Conservation (phyloP, 148 eudicot genomes). For the Arctostaphylos glauca region DNA sequence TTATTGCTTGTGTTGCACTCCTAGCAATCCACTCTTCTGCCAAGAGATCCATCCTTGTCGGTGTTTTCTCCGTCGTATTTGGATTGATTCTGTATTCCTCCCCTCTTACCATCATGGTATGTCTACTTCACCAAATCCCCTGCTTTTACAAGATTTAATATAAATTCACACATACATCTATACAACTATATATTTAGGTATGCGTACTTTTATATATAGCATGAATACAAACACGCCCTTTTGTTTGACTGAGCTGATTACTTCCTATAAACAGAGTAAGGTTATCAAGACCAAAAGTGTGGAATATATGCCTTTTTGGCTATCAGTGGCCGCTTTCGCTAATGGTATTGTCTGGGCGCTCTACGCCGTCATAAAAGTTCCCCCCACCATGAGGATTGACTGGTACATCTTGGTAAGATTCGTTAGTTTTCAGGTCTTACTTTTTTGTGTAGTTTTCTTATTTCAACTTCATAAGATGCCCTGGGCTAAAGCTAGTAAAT, state of each 20-base stretch:
- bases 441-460: not conserved
- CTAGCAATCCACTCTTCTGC: constrained; percentile 5
- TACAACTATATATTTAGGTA: no score
- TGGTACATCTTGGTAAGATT: constrained; percentile 34
- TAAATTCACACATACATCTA: no score
- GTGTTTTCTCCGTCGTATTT: constrained; percentile 25
- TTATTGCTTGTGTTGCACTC: constrained; percentile 10
- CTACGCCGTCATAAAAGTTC: constrained; percentile 42
- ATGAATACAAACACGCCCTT: not conserved
- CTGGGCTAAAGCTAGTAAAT: not conserved
- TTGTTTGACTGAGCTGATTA: not conserved
- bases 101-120: constrained; percentile 32
- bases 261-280: constrained; percentile 14
- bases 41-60: constrained; percentile 25
- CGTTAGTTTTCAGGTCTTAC: not conserved
- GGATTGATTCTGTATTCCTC: constrained; percentile 24
- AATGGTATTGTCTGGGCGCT: constrained; percentile 48
- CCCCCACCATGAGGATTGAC: constrained; percentile 12
- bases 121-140: not conserved
- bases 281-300: constrained; percentile 41
- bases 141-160: not conserved
- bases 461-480: not conserved
- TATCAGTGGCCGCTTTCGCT: constrained; percentile 40
- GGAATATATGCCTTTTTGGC: constrained; percentile 52
- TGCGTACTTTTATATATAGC: not conserved